Base-by-base conservation (phyloP, 164 flowering plant species). In the Cinnamomum chago region DNA sequence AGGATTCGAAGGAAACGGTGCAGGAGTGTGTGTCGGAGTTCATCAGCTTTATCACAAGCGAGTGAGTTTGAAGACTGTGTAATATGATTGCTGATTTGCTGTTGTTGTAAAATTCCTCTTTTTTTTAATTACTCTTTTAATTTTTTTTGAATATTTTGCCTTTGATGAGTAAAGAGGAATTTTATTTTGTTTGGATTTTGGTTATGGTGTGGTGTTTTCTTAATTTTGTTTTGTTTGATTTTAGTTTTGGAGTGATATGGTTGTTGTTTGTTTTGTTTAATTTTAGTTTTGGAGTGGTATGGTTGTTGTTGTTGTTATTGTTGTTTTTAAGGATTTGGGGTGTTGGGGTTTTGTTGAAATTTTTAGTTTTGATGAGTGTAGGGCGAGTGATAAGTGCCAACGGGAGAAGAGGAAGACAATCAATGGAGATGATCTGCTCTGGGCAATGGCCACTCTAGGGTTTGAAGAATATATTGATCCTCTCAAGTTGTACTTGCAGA, bases 301-400 rank as follows among this genome's bases (percentile, higher is more conserved):
- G 50, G 0, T 67, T 28, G 15, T 25, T 25, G 27, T 25, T 25
- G 27, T 25, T 25, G 27, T 25, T 70, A 10, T 22, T 30, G 40
- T n/a, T 35, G 47, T 5, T 40, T 7, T 40, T 40, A 40, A 40
- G 47, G 47, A 40, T 40, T 40, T 40, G 47, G 47, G 11, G 47
- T 62, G 27, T 17, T 77, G 47, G 47, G 47, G 47, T 62, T 20
- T 17, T 77, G 64, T 50, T 28, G 65, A 67, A 67, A 47, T 47
- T 58, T 27, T n/a, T 40, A 0, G 20, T 69, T 62, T 40, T 64
- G 15, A 35, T 79, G 72, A 60, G 33, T 77, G 51, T 62, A 90
- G 95, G 83, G 95, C 95, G 30, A 90, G 95, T 70, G 93, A 88
- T 76, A 91, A 91, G 79, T 91, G 95, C 72, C 92, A 88, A 84